Evolutionary conservation across 225 moss, liverwort and hornwort species (phyloP).

Genomic region (Sphagnum contortum): DNA sequence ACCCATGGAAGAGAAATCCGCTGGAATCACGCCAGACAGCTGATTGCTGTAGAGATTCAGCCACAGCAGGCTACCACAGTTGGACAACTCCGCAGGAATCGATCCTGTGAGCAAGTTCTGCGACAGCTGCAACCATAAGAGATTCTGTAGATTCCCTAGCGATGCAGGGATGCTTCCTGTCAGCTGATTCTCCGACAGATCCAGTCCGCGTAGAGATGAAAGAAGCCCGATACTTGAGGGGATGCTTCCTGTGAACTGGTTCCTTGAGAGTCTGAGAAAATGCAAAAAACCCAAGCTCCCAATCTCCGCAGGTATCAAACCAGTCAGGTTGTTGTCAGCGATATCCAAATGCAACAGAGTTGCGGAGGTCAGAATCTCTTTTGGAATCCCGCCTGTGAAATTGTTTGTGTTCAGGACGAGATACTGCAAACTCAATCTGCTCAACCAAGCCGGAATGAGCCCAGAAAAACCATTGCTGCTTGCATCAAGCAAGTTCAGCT

Average conservation of each 20-base stretch:
- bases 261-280: slow-evolving; percentile 26
- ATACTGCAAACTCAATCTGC: slow-evolving; percentile 17
- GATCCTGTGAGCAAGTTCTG: slow-evolving; percentile 21
- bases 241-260: slow-evolving; percentile 25
- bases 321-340: slow-evolving; percentile 19
- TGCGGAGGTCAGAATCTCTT: slow-evolving; percentile 20
- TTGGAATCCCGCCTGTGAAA: slow-evolving; percentile 20
- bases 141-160: slow-evolving; percentile 32
- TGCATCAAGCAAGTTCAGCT: slow-evolving; percentile 26
- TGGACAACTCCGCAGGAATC: slow-evolving; percentile 27
- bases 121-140: slow-evolving; percentile 38
- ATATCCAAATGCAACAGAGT: slow-evolving; percentile 27
- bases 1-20: slow-evolving; percentile 13
- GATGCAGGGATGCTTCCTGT: slow-evolving; percentile 23
- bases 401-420: slow-evolving; percentile 22
- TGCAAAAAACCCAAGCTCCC: slow-evolving; percentile 15
- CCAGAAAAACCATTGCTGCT: slow-evolving; percentile 30
- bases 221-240: slow-evolving; percentile 23
- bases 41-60: slow-evolving; percentile 23
- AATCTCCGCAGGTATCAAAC: slow-evolving; percentile 19
- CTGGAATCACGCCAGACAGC: slow-evolving; percentile 19
- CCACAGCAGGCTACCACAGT: slow-evolving; percentile 44
- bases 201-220: slow-evolving; percentile 20
- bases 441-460: slow-evolving; percentile 21
- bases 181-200: slow-evolving; percentile 35